Conservation (phyloP, 1,284 basidiomycete genomes). For the Cryptococcus sp. region DNA sequence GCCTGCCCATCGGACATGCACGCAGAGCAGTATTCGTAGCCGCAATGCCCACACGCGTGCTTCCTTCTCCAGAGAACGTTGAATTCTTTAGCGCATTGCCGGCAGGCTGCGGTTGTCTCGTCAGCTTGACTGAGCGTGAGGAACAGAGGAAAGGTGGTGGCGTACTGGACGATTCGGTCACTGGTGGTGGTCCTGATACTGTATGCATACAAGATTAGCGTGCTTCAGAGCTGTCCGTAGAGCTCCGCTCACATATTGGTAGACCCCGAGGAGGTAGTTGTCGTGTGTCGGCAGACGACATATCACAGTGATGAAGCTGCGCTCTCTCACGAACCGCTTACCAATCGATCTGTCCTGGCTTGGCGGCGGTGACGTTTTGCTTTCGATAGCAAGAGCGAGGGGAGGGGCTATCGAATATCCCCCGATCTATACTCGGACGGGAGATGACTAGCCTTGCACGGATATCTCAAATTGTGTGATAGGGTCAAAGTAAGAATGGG, state of each 20-base stretch:
- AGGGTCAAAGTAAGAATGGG: too few species aligned
- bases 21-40: slow-evolving; percentile 50
- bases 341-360: too few species aligned
- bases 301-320: too few species aligned
- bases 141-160: background rate
- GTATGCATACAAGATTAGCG: slow-evolving; percentile 7
- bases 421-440: too few species aligned
- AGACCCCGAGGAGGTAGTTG: slow-evolving; percentile 19
- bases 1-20: slow-evolving; percentile 50
- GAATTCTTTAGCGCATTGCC: slow-evolving; percentile 50
- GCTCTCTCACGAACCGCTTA: too few species aligned
- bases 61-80: slow-evolving; percentile 47
- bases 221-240: background rate
- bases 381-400: too few species aligned
- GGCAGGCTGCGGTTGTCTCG: slow-evolving; percentile 35
- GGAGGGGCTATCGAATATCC: too few species aligned
- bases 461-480: too few species aligned
- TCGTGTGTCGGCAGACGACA: background rate
- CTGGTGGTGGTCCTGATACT: slow-evolving; percentile 53
- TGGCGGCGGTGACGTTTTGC: too few species aligned
- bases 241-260: slow-evolving; percentile 40
- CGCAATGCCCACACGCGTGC: slow-evolving; percentile 51
- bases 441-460: too few species aligned
- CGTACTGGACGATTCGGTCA: slow-evolving; percentile 47
- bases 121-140: background rate